Percentiles rank a stretch among this genome's conserved stretches.
Conservation (phyloP, 164 flowering plant genomes). For the Dillenia suffruticosa region DNA sequence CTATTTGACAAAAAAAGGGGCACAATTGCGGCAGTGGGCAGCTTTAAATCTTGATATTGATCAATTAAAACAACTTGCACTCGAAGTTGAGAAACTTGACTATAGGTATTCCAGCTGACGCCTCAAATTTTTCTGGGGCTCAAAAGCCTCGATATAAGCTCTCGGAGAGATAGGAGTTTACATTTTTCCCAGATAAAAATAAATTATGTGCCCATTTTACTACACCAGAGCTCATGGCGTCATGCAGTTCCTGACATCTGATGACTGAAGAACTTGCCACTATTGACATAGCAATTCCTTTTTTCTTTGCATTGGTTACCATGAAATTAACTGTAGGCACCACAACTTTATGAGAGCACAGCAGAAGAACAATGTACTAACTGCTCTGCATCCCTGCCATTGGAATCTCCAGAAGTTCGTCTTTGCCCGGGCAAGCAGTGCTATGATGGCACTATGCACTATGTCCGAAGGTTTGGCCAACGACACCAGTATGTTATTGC, state of each 20-base stretch:
- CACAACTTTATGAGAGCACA: constrained; percentile 17
- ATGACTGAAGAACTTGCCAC: too few species aligned
- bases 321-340: constrained; percentile 22
- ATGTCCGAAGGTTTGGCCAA: constrained; percentile 76
- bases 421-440: constrained; percentile 36
- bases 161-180: too few species aligned
- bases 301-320: background rate
- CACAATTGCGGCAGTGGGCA: constrained; percentile 80
- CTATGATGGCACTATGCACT: constrained; percentile 24
- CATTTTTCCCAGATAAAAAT: too few species aligned
- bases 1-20: too few species aligned
- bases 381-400: constrained; percentile 76
- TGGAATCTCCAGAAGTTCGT: constrained; percentile 73
- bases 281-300: background rate
- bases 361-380: constrained; percentile 52
- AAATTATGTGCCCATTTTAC: too few species aligned
- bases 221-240: too few species aligned
- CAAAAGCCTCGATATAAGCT: too few species aligned
- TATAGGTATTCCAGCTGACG: constrained; percentile 32
- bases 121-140: too few species aligned
- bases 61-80: constrained; percentile 35
- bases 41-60: constrained; percentile 27
- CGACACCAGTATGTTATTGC: constrained; percentile 72
- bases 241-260: too few species aligned
- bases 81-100: constrained; percentile 31